Conservation (phyloP, 2,329 filamentous ascomycete genomes). For the Clarireedia hainanense region DNA sequence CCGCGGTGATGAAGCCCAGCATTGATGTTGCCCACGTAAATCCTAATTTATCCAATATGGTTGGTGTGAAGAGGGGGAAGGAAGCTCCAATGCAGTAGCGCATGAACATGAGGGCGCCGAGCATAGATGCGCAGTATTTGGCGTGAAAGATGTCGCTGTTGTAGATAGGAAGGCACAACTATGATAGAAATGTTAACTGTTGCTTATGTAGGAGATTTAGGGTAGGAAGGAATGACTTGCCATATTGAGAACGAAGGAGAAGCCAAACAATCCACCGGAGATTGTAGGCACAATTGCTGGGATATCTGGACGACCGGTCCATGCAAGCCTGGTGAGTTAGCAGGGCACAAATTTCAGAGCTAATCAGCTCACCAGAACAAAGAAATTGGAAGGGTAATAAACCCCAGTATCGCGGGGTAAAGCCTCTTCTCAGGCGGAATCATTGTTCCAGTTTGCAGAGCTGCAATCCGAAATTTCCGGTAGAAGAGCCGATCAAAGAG, state of each 20-base stretch:
- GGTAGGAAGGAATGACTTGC: constrained; percentile 27
- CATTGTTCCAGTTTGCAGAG: not conserved
- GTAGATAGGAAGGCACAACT: constrained; percentile 5
- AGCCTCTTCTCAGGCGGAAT: constrained; percentile 48
- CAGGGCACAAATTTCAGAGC: not conserved
- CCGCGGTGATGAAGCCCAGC: constrained; percentile 34
- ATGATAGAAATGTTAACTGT: not conserved
- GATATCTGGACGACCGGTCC: constrained; percentile 16
- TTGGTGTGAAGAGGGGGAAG: constrained; percentile 34
- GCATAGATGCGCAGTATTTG: constrained; percentile 2
- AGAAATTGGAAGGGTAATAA: constrained; percentile 21
- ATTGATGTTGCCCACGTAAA: constrained; percentile 36
- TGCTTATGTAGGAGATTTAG: not conserved
- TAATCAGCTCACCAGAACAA: constrained; percentile 30
- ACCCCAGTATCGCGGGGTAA: constrained; percentile 46
- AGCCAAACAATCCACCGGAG: constrained; percentile 39
- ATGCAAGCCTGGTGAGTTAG: constrained; percentile 9
- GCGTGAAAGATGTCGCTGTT: constrained; percentile 5
- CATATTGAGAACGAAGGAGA: constrained; percentile 52
- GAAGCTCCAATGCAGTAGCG: constrained; percentile 22
- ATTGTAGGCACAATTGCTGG: constrained; percentile 27
- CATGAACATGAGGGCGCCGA: constrained; percentile 4
- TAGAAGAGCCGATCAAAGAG: constrained; percentile 4
- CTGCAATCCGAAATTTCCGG: not conserved
- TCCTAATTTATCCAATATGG: constrained; percentile 37